These are phyloP conservation scores for Aristolochia fimbriata DNA, from an alignment of 164 flowering plant genomes.

Conservation along the genomic window DNA sequence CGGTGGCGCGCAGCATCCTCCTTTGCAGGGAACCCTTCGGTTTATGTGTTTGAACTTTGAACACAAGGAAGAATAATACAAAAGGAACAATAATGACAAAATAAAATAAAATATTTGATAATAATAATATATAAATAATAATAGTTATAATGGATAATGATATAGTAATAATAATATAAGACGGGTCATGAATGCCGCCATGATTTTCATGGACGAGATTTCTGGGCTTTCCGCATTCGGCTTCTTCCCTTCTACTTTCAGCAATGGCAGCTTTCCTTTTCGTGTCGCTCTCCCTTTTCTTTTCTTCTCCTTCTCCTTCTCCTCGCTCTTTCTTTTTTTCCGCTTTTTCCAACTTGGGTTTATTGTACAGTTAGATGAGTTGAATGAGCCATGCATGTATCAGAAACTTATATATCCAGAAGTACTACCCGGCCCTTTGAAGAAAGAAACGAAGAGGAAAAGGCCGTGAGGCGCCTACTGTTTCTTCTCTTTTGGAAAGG, in stretches of 20 bases:
- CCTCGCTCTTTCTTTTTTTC: conserved; percentile 12
- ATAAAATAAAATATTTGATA: conserved; percentile 13
- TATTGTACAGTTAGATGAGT: conserved; percentile 33
- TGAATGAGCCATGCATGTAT: conserved; percentile 20
- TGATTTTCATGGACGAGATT: conserved; percentile 48
- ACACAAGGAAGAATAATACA: conserved; percentile 6
- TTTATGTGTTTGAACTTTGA: conserved; percentile 8
- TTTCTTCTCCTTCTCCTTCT: conserved; percentile 5
- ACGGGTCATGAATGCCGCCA: conserved; percentile 28
- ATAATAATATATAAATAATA: conserved; percentile 10
- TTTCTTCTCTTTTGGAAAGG: conserved; percentile 15
- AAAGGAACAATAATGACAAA: conserved; percentile 3
- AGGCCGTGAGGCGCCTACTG: conserved; percentile 11
- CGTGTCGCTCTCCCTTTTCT: conserved; percentile 4
- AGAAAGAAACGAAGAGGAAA: conserved; percentile 10
- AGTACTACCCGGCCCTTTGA: not conserved
- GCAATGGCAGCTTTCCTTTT: conserved; percentile 37
- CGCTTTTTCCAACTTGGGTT: conserved; percentile 25
- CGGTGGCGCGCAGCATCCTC: not conserved
- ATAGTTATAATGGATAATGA: conserved; percentile 11
- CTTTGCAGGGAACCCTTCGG: conserved; percentile 27
- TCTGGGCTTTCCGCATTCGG: conserved; percentile 19
- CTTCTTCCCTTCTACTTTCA: conserved; percentile 41
- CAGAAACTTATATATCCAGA: conserved; percentile 1
- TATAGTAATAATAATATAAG: conserved; percentile 20